A percentile compares a stretch with the other conserved stretches of the same genome.
Evolutionary conservation across 2,329 filamentous ascomycete genomes (phyloP).

Genomic region (Ceratocystis lukuohia): DNA sequence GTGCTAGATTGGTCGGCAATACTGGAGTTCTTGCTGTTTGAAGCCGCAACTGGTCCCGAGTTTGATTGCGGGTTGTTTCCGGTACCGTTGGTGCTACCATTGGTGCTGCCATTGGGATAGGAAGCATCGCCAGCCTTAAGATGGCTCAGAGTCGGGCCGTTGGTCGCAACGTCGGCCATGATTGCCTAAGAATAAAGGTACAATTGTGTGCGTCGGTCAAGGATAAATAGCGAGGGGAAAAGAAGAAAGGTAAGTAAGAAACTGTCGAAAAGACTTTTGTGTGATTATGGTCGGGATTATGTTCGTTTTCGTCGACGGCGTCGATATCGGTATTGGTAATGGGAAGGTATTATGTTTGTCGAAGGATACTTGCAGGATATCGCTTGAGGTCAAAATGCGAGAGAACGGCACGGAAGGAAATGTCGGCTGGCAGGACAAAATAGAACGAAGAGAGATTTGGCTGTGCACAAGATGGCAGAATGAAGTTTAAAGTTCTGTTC

Average conservation of each 20-base stretch:
- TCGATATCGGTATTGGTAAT: background rate
- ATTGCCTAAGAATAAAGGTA: background rate
- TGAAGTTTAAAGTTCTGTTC: background rate
- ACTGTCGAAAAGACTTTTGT: background rate
- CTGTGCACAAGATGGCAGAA: background rate
- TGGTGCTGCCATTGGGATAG: background rate
- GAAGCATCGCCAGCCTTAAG: background rate
- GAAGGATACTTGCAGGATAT: background rate
- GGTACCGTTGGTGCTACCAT: background rate
- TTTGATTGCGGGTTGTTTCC: background rate
- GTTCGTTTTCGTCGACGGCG: background rate
- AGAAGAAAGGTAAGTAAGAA: background rate
- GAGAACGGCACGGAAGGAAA: background rate
- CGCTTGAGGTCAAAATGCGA: background rate
- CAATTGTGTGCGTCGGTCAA: background rate
- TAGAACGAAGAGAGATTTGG: background rate
- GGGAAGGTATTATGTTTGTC: background rate
- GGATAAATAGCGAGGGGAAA: background rate
- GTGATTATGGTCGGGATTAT: background rate
- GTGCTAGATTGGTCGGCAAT: background rate
- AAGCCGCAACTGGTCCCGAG: background rate
- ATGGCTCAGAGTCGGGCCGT: slow-evolving; percentile 8
- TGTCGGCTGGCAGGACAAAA: background rate
- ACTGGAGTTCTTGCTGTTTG: background rate
- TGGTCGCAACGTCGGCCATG: slow-evolving; percentile 14